These are phyloP conservation scores for Carex sylvatica DNA, from an alignment of 202 grass and related monocot species.

Conservation along the genomic window DNA sequence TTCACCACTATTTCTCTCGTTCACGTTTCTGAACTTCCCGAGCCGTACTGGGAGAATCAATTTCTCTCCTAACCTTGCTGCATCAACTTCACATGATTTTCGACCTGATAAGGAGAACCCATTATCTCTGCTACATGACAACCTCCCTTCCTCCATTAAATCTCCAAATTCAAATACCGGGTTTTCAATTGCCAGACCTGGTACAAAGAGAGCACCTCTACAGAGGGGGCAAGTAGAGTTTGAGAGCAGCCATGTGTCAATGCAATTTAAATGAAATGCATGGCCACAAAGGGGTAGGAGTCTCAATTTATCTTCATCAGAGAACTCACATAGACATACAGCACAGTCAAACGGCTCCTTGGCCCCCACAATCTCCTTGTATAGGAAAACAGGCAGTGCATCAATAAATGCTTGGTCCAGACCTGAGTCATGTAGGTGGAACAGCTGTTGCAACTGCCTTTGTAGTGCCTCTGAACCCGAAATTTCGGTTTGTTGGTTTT, in stretches of 20 bases:
- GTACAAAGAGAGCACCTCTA: slow-evolving; percentile 76
- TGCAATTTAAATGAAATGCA: slow-evolving; percentile 87
- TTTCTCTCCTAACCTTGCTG: slow-evolving; percentile 49
- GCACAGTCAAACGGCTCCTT: slow-evolving; percentile 98
- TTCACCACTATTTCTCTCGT: slow-evolving; percentile 38
- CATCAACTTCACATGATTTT: slow-evolving; percentile 38
- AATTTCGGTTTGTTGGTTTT: slow-evolving; percentile 11
- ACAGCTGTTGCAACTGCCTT: slow-evolving; percentile 63
- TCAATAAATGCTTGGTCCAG: slow-evolving; percentile 92
- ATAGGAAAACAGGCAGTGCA: slow-evolving; percentile 86
- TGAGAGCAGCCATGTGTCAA: slow-evolving; percentile 97
- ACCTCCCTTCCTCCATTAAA: slow-evolving; percentile 44
- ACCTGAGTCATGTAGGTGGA: slow-evolving; percentile 63
- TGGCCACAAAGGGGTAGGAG: slow-evolving; percentile 81
- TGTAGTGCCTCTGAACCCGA: slow-evolving; percentile 47
- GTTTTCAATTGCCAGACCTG: slow-evolving; percentile 48
- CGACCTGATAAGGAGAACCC: slow-evolving; percentile 46
- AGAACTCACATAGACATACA: slow-evolving; percentile 89
- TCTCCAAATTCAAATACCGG: slow-evolving; percentile 74
- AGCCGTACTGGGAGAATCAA: slow-evolving; percentile 78
- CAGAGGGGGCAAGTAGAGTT: slow-evolving; percentile 96
- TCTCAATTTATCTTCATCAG: slow-evolving; percentile 63
- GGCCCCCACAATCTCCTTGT: slow-evolving; percentile 62
- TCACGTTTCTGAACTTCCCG: slow-evolving; percentile 84
- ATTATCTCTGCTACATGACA: slow-evolving; percentile 44